These are phyloP conservation scores for Globisporangium spiculum DNA, from an alignment of 352 stramenopile species.

Conservation along the genomic window DNA sequence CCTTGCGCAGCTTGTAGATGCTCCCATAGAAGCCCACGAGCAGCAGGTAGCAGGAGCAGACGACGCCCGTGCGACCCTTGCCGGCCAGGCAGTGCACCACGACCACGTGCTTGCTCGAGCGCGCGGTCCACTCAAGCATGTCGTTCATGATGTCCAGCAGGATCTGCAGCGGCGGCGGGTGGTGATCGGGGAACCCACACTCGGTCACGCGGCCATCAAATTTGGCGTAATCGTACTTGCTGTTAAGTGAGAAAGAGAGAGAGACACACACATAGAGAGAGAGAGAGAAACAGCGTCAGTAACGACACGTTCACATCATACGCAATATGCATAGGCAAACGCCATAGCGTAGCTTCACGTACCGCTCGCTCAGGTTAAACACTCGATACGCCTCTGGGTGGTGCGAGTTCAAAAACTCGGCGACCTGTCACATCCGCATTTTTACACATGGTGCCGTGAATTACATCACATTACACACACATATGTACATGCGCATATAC, in stretches of 20 bases:
- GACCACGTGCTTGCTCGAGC: conserved; percentile 62
- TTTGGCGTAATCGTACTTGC: conserved; percentile 70
- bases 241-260: conserved; percentile 4
- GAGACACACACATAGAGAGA: background rate
- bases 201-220: conserved; percentile 72
- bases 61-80: conserved; percentile 78
- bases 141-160: conserved; percentile 85
- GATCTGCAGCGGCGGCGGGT: conserved; percentile 71
- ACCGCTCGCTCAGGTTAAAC: conserved; percentile 84
- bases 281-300: background rate
- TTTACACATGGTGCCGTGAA: background rate
- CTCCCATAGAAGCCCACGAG: conserved; percentile 73
- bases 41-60: conserved; percentile 81
- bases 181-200: conserved; percentile 80
- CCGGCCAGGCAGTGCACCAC: conserved; percentile 81
- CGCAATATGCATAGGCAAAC: background rate
- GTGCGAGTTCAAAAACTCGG: conserved; percentile 61
- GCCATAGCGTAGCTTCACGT: background rate
- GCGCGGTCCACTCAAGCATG: conserved; percentile 74
- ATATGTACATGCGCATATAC: background rate
- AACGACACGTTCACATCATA: background rate
- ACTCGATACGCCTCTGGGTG: conserved; percentile 69
- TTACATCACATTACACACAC: background rate
- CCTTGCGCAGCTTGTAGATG: conserved; percentile 61
- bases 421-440: conserved; percentile 30